Percentiles rank a stretch among this genome's conserved stretches.
Evolutionary conservation across 2,329 filamentous ascomycete genomes (phyloP).

Genomic region (Fusarium hostae): DNA sequence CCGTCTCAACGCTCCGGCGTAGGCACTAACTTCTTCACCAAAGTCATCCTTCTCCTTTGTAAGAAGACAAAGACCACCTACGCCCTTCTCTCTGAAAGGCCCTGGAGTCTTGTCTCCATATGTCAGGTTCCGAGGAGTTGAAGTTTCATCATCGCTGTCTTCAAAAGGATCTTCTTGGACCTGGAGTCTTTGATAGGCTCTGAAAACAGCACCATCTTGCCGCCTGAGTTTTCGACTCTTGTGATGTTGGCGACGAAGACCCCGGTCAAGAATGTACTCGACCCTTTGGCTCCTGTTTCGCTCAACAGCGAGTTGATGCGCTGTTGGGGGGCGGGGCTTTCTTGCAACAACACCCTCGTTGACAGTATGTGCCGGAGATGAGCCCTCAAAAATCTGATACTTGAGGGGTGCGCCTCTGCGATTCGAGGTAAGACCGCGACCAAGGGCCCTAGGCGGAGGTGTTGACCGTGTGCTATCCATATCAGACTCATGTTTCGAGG

Average conservation of each 20-base stretch:
- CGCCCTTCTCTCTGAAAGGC: slow-evolving; percentile 65
- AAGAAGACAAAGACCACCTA: slow-evolving; percentile 73
- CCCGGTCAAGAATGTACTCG: slow-evolving; percentile 83
- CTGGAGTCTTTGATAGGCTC: slow-evolving; percentile 73
- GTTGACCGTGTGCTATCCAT: slow-evolving; percentile 59
- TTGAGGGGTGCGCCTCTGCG: slow-evolving; percentile 63
- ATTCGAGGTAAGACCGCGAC: slow-evolving; percentile 41
- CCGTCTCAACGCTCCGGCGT: slow-evolving; percentile 73
- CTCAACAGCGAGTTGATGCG: slow-evolving; percentile 84
- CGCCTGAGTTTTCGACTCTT: slow-evolving; percentile 70
- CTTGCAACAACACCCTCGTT: slow-evolving; percentile 67
- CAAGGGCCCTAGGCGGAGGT: slow-evolving; percentile 52
- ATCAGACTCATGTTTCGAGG: slow-evolving; percentile 68
- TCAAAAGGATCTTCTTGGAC: slow-evolving; percentile 65
- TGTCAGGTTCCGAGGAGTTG: slow-evolving; percentile 48
- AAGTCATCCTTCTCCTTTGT: slow-evolving; percentile 75
- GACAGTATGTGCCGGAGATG: slow-evolving; percentile 66
- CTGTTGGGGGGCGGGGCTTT: slow-evolving; percentile 79
- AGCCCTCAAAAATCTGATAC: slow-evolving; percentile 69
- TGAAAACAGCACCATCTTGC: slow-evolving; percentile 73
- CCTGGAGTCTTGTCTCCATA: slow-evolving; percentile 46
- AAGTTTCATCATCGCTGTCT: slow-evolving; percentile 71
- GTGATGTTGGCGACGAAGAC: slow-evolving; percentile 74
- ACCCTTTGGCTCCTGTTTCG: slow-evolving; percentile 81
- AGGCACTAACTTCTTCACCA: slow-evolving; percentile 77